Base-by-base conservation (phyloP, 805 yeast genomes). In the Candida patagonica region DNA sequence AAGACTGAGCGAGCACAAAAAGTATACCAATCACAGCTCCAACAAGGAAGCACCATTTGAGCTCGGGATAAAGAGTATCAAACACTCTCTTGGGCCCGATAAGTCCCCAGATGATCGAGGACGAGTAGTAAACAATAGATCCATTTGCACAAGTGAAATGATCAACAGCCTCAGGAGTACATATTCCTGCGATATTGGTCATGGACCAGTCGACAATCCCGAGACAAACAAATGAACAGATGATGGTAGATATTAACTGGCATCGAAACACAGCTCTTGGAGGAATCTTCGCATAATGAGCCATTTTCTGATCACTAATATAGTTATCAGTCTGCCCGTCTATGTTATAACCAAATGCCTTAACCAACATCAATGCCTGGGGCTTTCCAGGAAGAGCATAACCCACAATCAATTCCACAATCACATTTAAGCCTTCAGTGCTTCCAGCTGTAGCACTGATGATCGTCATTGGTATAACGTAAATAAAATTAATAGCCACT, bases 321-420 rank as follows among this genome's bases (percentile, higher is more conserved):
- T 68, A 76, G 49, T 67, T 64, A 31, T 70, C 66, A 1, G 81
- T 78, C 51, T 77, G 82, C 29, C 74, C 71, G 50, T 74, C 81
- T 43, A 77, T 75, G 51, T 38, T 41, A 44, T 44, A 45, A 24
- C 60, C 78, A 16, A 31, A 13, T 9, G 35, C 20, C 24, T 31
- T 22, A 10, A 24, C 17, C 10, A 31, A 31, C 35, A 31, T 77
- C 0, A 84, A 74, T 19, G 72, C 70, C 31, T 62, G 52, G 23
- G 76, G 77, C 63, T 67, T 64, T 4, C 77, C 81, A 2, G 84
- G 84, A 13, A 76, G 63, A 33, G 78, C 70, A 52, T 76, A 78
- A 2, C 86, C 86, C 31, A 74, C 72, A 41, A 80, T 67, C 39
- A 80, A 60, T 51, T 79, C 83, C 3, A 77, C 72, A 40, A 80